Base-by-base conservation (phyloP, 225 moss, liverwort and hornwort genomes). In the Polytrichum formosum region DNA sequence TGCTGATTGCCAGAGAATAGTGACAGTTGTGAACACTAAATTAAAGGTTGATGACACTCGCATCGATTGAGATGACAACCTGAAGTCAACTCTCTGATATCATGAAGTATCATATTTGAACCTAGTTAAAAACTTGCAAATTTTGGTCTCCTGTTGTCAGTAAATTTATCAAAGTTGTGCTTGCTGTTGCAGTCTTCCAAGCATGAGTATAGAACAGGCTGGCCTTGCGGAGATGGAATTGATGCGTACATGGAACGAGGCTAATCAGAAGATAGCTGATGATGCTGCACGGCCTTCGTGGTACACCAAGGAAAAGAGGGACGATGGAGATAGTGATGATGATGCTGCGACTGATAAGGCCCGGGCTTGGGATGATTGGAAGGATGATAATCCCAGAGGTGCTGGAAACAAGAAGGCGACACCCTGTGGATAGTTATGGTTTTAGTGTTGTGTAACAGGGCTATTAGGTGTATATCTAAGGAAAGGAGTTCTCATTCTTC, bases 291-390 rank as follows among this genome's bases (percentile, higher is more conserved):
- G 88, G 63, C 82, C 81, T 19, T 91, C 98, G 25, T 98, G 98
- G 98, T 91, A 80, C 37, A 88, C 73, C 55, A 92, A 92, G 70
- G 85, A 83, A 54, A 94, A 79, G 74, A 75, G 73, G 37, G 74
- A 81, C 19, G 90, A 91, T 53, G 78, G 83, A 55, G 90, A 80
- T 23, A 89, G 90, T 71, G 98, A 98, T 61, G 90, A 94, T 71
- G 98, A 98, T 81, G 90, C 84, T 75, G 94, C 92, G 1, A 91
- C 88, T 29, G 74, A 94, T 55, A 98, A 98, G 79, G 91, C 98
- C 33, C 92, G 94, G 55, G 83, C 92, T 26, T 98, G 98, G 98
- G 98, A 98, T 81, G 98, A 93, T 72, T 98, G 98, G 98, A 98
- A 94, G 79, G 98, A 98, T 75, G 98, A 98, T 75, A 90, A 98